Evolutionary conservation across 2,329 filamentous ascomycete species (phyloP).

Genomic region (Nemania sp.): DNA sequence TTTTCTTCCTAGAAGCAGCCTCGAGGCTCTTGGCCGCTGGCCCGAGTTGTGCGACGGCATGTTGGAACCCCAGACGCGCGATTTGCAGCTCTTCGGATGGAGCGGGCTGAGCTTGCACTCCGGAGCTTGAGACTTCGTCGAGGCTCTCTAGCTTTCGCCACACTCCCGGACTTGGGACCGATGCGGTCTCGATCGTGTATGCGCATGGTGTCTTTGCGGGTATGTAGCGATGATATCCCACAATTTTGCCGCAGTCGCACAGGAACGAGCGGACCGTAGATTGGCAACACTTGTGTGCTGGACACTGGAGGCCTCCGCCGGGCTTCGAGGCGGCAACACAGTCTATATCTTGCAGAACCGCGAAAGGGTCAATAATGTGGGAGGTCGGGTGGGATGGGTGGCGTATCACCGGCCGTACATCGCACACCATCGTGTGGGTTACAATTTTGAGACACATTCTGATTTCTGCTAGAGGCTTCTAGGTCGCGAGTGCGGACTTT

Average conservation of each 20-base stretch:
- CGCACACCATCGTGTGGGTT: slow-evolving; percentile 25
- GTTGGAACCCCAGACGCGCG: slow-evolving; percentile 13
- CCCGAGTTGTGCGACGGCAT: slow-evolving; percentile 1
- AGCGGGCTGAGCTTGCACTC: background rate
- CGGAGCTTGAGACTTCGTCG: slow-evolving; percentile 16
- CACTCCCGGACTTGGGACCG: slow-evolving; percentile 7
- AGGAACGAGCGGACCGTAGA: slow-evolving; percentile 21
- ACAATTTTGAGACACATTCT: slow-evolving; percentile 44
- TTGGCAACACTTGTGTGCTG: slow-evolving; percentile 22
- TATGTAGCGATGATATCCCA: slow-evolving; percentile 32
- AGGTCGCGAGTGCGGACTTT: background rate
- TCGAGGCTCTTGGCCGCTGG: slow-evolving; percentile 9
- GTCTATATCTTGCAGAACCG: background rate
- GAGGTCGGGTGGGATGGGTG: slow-evolving; percentile 9
- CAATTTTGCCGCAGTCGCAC: slow-evolving; percentile 18
- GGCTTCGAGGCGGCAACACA: background rate
- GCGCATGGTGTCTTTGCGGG: slow-evolving; percentile 10
- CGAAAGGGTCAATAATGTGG: slow-evolving; percentile 27
- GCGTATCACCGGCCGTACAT: slow-evolving; percentile 28
- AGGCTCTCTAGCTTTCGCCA: slow-evolving; percentile 26
- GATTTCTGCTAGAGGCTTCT: background rate
- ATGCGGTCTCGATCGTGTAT: slow-evolving; percentile 3
- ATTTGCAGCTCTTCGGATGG: slow-evolving; percentile 32
- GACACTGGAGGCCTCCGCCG: background rate
- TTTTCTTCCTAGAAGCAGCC: slow-evolving; percentile 9